Evolutionary conservation across 768 basidiomycete genomes (phyloP).

Genomic region (Pleurotus tuoliensis): DNA sequence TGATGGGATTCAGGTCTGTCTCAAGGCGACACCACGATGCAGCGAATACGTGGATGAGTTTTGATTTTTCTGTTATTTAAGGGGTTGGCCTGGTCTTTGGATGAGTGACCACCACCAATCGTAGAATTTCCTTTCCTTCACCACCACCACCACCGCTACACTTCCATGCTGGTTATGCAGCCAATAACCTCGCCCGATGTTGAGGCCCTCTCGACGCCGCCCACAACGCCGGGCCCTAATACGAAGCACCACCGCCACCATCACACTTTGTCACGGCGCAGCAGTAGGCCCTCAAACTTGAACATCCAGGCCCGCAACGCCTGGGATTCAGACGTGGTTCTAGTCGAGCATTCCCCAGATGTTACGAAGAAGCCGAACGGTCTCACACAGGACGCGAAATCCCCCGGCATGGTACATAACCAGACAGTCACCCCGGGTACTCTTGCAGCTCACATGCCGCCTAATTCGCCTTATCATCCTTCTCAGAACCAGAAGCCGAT

Average conservation of each 20-base stretch:
- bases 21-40: not conserved
- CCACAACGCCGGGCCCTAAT: conserved; percentile 29
- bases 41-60: not conserved
- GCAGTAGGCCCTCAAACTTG: conserved; percentile 41
- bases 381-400: conserved; percentile 7
- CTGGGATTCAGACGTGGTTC: conserved; percentile 39
- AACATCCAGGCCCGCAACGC: conserved; percentile 34
- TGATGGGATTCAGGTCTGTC: not conserved
- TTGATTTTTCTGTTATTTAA: not conserved
- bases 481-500: conserved; percentile 26
- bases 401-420: not conserved
- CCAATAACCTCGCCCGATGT: conserved; percentile 24
- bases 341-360: conserved; percentile 34
- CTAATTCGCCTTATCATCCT: conserved; percentile 15
- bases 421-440: conserved; percentile 10
- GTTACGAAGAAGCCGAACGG: conserved; percentile 19
- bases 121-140: not conserved
- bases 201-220: conserved; percentile 41
- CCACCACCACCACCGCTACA: not conserved
- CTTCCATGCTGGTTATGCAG: conserved; percentile 2
- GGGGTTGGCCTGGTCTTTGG: not conserved
- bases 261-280: conserved; percentile 34
- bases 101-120: too few relatives aligned
- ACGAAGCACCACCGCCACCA: not conserved
- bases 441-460: conserved; percentile 12